Conservation (phyloP, 2,329 filamentous ascomycete species). For the Fusarium luffae region DNA sequence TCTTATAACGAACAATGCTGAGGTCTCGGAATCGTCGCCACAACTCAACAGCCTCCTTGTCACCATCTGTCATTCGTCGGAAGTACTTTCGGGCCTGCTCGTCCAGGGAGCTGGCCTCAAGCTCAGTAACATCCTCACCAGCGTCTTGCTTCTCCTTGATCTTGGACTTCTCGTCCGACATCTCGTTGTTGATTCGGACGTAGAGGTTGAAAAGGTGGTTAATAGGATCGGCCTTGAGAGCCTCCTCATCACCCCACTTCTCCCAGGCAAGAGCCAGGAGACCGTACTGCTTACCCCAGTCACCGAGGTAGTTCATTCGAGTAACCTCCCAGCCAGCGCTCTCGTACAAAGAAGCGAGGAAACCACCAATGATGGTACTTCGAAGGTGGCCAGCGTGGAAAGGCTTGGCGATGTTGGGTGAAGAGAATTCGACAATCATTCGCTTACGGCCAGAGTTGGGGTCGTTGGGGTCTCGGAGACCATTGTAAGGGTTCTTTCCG, state of each 20-base stretch:
- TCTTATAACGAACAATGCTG: conserved; percentile 73
- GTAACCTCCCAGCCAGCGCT: conserved; percentile 77
- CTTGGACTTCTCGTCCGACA: conserved; percentile 73
- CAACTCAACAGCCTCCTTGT: conserved; percentile 67
- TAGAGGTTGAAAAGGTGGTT: conserved; percentile 87
- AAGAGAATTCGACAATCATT: conserved; percentile 83
- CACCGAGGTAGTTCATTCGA: conserved; percentile 69
- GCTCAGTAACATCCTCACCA: conserved; percentile 60
- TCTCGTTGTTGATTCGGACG: conserved; percentile 78
- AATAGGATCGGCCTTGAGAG: conserved; percentile 77
- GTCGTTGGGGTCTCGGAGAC: conserved; percentile 70
- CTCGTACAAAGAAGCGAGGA: conserved; percentile 78
- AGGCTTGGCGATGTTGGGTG: conserved; percentile 87
- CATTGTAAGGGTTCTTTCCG: conserved; percentile 64
- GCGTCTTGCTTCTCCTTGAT: conserved; percentile 67
- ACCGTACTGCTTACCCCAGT: conserved; percentile 48
- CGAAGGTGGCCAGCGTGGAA: conserved; percentile 83
- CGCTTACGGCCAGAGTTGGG: conserved; percentile 71
- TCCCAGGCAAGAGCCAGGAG: conserved; percentile 74
- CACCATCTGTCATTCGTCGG: conserved; percentile 76
- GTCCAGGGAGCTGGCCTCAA: conserved; percentile 70
- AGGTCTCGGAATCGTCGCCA: conserved; percentile 75
- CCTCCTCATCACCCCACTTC: conserved; percentile 78
- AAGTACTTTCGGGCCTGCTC: conserved; percentile 81
- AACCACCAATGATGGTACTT: conserved; percentile 83